Percentiles rank a stretch among this genome's conserved stretches.
These are phyloP conservation scores for Coffea canephora DNA, from an alignment of 257 asterid species.

Conservation along the genomic window DNA sequence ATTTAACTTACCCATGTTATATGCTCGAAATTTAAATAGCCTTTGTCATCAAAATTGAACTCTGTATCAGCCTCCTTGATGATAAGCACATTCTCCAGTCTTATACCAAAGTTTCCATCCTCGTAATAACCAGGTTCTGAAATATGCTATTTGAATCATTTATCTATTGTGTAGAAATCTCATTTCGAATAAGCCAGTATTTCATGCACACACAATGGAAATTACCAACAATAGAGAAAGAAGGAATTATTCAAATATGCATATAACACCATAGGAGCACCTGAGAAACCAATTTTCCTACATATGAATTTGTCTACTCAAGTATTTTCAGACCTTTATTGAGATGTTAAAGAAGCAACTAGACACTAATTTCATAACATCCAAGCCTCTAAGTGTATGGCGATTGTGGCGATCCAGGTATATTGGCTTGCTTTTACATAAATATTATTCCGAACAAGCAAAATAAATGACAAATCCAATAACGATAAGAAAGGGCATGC, in stretches of 20 bases:
- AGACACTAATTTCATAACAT: neutral
- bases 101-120: conserved; percentile 91
- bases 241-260: neutral
- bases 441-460: neutral
- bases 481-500: neutral
- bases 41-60: conserved; percentile 83
- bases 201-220: neutral
- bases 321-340: neutral
- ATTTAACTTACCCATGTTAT: conserved; percentile 75
- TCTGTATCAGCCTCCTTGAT: conserved; percentile 80
- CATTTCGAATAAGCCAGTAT: neutral
- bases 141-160: conserved; percentile 20
- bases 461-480: neutral
- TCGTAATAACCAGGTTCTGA: conserved; percentile 98
- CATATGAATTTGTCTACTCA: neutral
- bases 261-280: neutral
- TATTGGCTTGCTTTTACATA: neutral
- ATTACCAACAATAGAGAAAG: neutral
- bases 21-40: conserved; percentile 80
- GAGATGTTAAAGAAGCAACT: neutral
- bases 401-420: neutral
- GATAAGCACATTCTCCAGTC: conserved; percentile 91
- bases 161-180: neutral
- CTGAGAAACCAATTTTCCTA: neutral
- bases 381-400: neutral